phyloP scores from a whole-genome alignment of 805 yeast genomes.

The Yamadazyma phyllophila region DNA sequence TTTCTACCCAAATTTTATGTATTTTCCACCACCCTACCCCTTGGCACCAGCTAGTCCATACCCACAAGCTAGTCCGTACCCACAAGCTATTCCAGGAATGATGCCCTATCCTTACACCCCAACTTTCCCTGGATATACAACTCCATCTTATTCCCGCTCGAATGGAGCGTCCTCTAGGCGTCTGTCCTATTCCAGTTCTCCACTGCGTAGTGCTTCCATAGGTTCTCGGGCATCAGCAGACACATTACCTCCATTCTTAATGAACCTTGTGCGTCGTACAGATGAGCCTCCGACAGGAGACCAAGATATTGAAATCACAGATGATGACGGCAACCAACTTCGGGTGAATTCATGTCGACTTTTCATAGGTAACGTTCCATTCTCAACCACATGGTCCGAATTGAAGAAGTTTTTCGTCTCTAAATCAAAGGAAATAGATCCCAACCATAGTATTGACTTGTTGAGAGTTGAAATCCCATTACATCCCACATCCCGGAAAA shows the following conservation, averaged over 20 bases:
- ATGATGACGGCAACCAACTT: constrained; percentile 25
- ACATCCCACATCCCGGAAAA: constrained; percentile 18
- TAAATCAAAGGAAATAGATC: constrained; percentile 25
- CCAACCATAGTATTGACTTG: constrained; percentile 25
- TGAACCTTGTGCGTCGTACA: constrained; percentile 20
- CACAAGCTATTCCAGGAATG: background rate
- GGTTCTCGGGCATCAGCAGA: constrained; percentile 1
- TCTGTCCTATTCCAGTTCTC: background rate
- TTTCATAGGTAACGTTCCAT: constrained; percentile 59
- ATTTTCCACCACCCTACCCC: background rate
- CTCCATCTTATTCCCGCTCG: background rate
- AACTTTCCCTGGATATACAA: background rate
- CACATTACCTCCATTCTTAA: constrained; percentile 25
- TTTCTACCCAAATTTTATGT: background rate
- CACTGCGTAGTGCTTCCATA: background rate
- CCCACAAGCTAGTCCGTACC: background rate
- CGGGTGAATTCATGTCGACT: constrained; percentile 44
- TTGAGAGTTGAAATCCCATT: constrained; percentile 42
- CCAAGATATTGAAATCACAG: constrained; percentile 14
- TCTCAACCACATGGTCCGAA: constrained; percentile 36
- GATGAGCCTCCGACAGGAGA: constrained; percentile 10
- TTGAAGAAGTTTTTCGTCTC: constrained; percentile 28
- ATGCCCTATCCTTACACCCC: background rate
- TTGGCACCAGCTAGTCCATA: background rate
- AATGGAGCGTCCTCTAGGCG: background rate